Conservation (phyloP, 768 basidiomycete species). For the Tylopilus vinaceipallidus region DNA sequence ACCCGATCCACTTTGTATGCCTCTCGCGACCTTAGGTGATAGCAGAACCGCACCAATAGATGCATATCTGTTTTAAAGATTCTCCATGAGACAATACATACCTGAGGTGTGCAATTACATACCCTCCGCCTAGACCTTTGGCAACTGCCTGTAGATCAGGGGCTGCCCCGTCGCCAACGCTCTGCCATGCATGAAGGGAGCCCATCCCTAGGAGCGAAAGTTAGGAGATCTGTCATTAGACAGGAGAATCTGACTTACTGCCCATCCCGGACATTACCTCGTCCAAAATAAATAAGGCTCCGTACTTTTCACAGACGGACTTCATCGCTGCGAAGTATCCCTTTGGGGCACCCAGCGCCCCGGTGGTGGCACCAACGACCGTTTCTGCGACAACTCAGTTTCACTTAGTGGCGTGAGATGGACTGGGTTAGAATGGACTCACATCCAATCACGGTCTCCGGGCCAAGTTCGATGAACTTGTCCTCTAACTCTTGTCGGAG, state of each 20-base stretch:
- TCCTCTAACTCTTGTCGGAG: conserved; percentile 79
- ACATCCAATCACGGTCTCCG: conserved; percentile 83
- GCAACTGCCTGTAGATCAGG: conserved; percentile 90
- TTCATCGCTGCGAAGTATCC: conserved; percentile 88
- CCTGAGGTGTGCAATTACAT: conserved; percentile 20
- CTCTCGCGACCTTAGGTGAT: conserved; percentile 66
- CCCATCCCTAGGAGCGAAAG: conserved; percentile 63
- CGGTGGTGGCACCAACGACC: conserved; percentile 84
- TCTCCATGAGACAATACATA: conserved; percentile 6
- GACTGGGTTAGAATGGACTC: conserved; percentile 27
- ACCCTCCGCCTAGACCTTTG: conserved; percentile 90
- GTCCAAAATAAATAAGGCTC: conserved; percentile 75
- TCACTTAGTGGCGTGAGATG: background rate
- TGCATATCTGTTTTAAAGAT: conserved; percentile 59
- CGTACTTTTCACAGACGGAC: conserved; percentile 75
- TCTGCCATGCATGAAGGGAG: conserved; percentile 83
- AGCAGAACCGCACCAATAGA: conserved; percentile 82
- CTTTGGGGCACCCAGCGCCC: conserved; percentile 71
- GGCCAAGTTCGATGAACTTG: conserved; percentile 80
- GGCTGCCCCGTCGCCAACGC: conserved; percentile 68
- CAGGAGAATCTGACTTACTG: conserved; percentile 46
- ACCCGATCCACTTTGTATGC: conserved; percentile 65
- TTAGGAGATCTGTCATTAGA: background rate
- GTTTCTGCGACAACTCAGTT: conserved; percentile 75
- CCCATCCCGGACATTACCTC: conserved; percentile 95